A percentile compares a stretch with the other conserved stretches of the same genome.
Evolutionary conservation across 2,329 filamentous ascomycete species (phyloP).

Genomic region (Lasiodiplodia theobromae): DNA sequence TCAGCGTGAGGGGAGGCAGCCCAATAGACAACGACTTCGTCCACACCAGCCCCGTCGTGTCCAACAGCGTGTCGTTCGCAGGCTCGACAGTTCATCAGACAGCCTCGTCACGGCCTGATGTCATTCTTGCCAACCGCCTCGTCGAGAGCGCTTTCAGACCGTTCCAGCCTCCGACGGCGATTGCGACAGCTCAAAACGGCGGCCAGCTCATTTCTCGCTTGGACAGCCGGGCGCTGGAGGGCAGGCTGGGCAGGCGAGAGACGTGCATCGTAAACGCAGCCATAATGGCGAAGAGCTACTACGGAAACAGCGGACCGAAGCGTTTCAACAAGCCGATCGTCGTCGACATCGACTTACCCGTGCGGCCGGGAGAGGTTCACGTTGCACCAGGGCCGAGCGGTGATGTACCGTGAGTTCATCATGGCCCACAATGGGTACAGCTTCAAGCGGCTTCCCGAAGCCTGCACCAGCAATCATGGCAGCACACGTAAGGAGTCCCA

Average conservation of each 20-base stretch:
- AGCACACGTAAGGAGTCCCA: constrained; percentile 25
- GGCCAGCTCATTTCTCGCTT: constrained; percentile 31
- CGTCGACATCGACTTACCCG: constrained; percentile 77
- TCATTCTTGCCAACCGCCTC: constrained; percentile 1
- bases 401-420: constrained; percentile 18
- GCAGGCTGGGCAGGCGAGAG: constrained; percentile 60
- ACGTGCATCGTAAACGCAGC: constrained; percentile 84
- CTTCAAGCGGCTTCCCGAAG: constrained; percentile 18
- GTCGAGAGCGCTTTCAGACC: constrained; percentile 7
- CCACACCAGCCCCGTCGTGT: constrained; percentile 15
- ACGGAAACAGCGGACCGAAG: constrained; percentile 60
- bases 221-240: constrained; percentile 32
- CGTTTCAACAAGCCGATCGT: constrained; percentile 80
- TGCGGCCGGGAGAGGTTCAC: constrained; percentile 4
- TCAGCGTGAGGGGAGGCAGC: constrained; percentile 57
- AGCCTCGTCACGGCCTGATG: constrained; percentile 22
- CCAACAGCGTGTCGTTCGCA: constrained; percentile 20
- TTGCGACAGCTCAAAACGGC: constrained; percentile 17
- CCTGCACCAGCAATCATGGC: constrained; percentile 24
- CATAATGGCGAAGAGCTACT: constrained; percentile 69
- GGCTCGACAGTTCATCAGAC: constrained; percentile 21
- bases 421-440: constrained; percentile 9
- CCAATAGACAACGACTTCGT: constrained; percentile 40
- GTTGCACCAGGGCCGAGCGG: background rate
- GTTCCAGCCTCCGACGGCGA: constrained; percentile 2